phyloP scores from a whole-genome alignment of 345 rosid species.

The Citrus sp. region DNA sequence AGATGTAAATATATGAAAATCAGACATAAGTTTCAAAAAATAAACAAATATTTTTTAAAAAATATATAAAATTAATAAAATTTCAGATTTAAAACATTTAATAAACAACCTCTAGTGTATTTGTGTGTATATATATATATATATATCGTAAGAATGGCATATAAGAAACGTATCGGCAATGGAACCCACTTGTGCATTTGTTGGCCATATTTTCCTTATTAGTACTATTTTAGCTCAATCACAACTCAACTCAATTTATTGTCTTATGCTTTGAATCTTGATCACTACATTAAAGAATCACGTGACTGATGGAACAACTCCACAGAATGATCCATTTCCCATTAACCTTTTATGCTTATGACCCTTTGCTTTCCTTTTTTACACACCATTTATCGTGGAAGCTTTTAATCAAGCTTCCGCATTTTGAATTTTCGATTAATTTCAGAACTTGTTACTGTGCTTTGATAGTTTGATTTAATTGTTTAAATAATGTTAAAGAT shows the following conservation, averaged over 20 bases:
- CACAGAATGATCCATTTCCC: background rate
- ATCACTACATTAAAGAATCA: background rate
- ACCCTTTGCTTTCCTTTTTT: background rate
- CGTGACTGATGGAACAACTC: background rate
- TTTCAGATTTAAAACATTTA: no score
- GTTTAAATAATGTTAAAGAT: no score
- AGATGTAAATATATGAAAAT: no score
- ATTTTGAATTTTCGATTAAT: no score
- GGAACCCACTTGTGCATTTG: background rate
- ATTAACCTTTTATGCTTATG: background rate
- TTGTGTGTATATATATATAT: no score
- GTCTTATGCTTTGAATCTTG: background rate
- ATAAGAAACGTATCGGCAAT: background rate
- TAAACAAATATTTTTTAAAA: no score
- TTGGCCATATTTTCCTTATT: constrained; percentile 7
- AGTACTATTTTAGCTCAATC: background rate
- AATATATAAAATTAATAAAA: no score
- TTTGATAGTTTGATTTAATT: no score
- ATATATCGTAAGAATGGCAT: background rate
- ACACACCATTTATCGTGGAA: background rate
- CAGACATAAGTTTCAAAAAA: no score
- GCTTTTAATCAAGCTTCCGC: background rate
- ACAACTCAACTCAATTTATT: background rate
- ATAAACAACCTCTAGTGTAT: no score
- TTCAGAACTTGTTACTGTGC: no score